Percentiles rank a stretch among this genome's conserved stretches.
Conservation (phyloP, 805 yeast genomes). For the Saturnispora quitensis region DNA sequence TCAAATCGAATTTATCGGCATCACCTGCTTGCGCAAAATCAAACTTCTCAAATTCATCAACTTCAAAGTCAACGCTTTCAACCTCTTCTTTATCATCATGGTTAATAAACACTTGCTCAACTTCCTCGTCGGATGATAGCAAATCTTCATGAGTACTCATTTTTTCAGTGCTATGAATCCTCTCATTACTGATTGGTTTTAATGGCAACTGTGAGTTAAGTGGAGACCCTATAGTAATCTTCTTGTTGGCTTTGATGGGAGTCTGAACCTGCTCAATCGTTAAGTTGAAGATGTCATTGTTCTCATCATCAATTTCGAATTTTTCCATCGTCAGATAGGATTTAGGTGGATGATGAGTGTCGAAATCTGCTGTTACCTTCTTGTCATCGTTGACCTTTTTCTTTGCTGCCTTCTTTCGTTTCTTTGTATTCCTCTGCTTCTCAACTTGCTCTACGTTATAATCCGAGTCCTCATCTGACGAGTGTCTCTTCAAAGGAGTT, state of each 20-base stretch:
- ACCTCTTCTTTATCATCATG: neutral
- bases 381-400: neutral
- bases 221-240: neutral
- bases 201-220: slow-evolving; percentile 6
- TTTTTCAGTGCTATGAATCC: neutral
- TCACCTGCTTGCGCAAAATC: slow-evolving; percentile 2
- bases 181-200: neutral
- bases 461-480: neutral
- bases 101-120: slow-evolving; percentile 11
- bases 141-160: neutral
- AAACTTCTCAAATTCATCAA: neutral
- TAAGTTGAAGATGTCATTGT: slow-evolving; percentile 13
- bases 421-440: neutral
- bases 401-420: neutral
- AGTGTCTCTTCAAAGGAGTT: slow-evolving; percentile 10
- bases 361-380: neutral
- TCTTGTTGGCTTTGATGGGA: slow-evolving; percentile 8
- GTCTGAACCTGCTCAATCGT: slow-evolving; percentile 8
- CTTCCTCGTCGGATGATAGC: neutral
- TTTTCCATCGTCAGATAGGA: slow-evolving; percentile 18
- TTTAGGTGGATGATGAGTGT: neutral
- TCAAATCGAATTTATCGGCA: neutral
- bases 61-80: neutral
- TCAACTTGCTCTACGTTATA: neutral
- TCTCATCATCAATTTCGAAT: slow-evolving; percentile 16